Evolutionary conservation across 1,284 basidiomycete genomes (phyloP).

Genomic region (Microstroma glucosiphilum): DNA sequence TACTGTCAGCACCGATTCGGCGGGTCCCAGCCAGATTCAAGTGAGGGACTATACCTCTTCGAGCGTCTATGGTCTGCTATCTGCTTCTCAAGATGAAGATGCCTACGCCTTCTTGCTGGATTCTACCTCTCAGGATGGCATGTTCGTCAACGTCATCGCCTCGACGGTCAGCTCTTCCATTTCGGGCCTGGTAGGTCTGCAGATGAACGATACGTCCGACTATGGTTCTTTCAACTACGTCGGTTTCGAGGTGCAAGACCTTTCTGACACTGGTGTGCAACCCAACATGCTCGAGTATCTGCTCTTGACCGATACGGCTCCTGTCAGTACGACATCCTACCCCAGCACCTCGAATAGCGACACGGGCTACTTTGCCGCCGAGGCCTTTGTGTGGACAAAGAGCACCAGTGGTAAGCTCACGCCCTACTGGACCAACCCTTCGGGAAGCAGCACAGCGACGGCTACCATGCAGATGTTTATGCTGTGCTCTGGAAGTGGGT

Average conservation of each 20-base stretch:
- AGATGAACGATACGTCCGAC: not conserved
- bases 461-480: not conserved
- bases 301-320: not conserved
- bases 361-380: slow-evolving; percentile 1
- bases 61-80: not conserved
- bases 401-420: not conserved
- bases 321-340: not conserved
- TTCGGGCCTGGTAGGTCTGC: not conserved
- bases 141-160: not conserved
- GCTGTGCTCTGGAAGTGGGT: not conserved
- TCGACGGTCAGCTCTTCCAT: not conserved
- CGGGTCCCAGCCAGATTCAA: too few relatives aligned
- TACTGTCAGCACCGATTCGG: too few relatives aligned
- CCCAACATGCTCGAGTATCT: slow-evolving; percentile 1
- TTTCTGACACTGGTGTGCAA: not conserved
- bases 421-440: not conserved
- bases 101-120: slow-evolving; percentile 2
- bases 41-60: too few relatives aligned
- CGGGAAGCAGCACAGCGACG: not conserved
- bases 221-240: not conserved
- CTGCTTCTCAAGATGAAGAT: not conserved
- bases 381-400: slow-evolving; percentile 1
- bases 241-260: not conserved
- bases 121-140: not conserved
- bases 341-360: not conserved